Base-by-base conservation (phyloP, 202 grass and related monocot genomes). In the Panicum virgatum region DNA sequence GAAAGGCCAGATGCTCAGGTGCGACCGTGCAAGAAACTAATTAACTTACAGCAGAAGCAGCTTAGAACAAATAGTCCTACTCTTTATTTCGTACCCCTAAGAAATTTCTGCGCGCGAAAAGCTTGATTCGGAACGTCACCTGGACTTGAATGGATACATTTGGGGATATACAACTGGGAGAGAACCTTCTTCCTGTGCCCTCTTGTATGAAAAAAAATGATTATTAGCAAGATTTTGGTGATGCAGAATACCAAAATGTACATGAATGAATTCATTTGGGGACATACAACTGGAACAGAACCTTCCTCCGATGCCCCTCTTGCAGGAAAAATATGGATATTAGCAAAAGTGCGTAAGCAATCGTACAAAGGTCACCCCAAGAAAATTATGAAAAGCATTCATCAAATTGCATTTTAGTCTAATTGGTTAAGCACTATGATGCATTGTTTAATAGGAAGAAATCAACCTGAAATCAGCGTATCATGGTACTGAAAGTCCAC, bases 1-100 rank as follows among this genome's bases (percentile, higher is more conserved):
- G 84, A 86, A 81, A 81, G 84, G 77, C 40, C 23, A 39, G 73
- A 84, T 84, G 73, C 82, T 30, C 42, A 23, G 64, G 19, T 51
- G n/a, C n/a, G n/a, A n/a, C n/a, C n/a, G n/a, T n/a, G 73, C 73
- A 29, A 12, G 19, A 50, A 45, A 68, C 29, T 19, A 18, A 40
- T 39, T 32, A 76, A 4, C 48, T 45, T 66, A 34, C 3, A 23
- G 16, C 61, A 68, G 8, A 56, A 60, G 53, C 12, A 45, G 37
- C 16, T 57, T 10, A 42, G 27, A 64, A 4, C 1, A 53, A 43
- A 34, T 34, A 34, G 32, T 34, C 32, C 30, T 30, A 30, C 30
- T 30, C 30, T 4, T 34, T n/a, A 3, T 34, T 3, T 34, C 32
- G 32, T 43, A 50, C 32, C 42, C 53, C 16, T 58, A 25, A 19